phyloP scores from a whole-genome alignment of 768 basidiomycete species.

The Boletus huronensis region DNA sequence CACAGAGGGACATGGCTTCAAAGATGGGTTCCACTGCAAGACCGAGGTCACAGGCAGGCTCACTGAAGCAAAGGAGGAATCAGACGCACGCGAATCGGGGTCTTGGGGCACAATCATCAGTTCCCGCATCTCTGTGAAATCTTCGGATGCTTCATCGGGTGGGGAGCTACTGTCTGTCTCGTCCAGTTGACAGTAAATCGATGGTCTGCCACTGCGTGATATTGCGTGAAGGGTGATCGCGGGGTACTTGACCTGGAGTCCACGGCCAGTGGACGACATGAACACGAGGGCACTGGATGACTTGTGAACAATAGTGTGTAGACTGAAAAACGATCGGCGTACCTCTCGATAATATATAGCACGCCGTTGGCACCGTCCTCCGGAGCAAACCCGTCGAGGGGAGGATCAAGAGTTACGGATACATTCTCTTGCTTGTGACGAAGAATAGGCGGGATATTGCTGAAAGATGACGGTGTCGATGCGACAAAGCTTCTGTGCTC shows the following conservation, averaged over 20 bases:
- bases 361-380: conserved; percentile 57
- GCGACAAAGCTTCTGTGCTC: conserved; percentile 64
- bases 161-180: conserved; percentile 43
- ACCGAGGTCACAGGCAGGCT: background rate
- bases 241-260: conserved; percentile 85
- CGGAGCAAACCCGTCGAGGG: conserved; percentile 53
- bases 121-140: conserved; percentile 67
- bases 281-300: conserved; percentile 66
- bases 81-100: conserved; percentile 53
- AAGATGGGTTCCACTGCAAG: conserved; percentile 77
- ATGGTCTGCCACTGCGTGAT: conserved; percentile 62
- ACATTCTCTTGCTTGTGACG: conserved; percentile 73
- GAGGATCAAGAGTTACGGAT: conserved; percentile 64
- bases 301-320: conserved; percentile 3
- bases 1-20: conserved; percentile 80
- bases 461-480: conserved; percentile 84
- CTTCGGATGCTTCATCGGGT: conserved; percentile 34
- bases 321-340: conserved; percentile 12
- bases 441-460: conserved; percentile 79
- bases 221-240: conserved; percentile 92
- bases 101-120: conserved; percentile 69
- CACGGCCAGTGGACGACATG: conserved; percentile 63
- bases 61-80: background rate
- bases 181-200: conserved; percentile 93
- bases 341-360: conserved; percentile 88